These are phyloP conservation scores for Salix arbutifolia DNA, from an alignment of 345 rosid genomes.

Conservation along the genomic window DNA sequence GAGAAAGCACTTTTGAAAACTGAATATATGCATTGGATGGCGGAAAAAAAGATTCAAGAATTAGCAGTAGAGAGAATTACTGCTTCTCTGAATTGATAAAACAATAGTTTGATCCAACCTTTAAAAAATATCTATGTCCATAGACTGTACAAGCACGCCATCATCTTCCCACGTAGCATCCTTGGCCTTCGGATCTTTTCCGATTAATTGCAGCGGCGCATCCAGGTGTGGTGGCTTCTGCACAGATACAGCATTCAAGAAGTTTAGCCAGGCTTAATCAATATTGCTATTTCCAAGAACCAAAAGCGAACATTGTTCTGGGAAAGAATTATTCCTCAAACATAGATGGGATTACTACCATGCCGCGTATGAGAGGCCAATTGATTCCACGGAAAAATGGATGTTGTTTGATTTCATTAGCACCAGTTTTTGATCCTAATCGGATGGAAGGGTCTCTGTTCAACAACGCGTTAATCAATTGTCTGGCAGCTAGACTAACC, in stretches of 20 bases:
- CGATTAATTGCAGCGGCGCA: conserved; percentile 47
- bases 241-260: conserved; percentile 12
- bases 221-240: conserved; percentile 81
- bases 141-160: conserved; percentile 58
- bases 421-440: conserved; percentile 75
- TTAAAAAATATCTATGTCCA: conserved; percentile 66
- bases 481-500: conserved; percentile 84
- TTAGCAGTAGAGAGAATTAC: background rate
- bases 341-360: conserved; percentile 39
- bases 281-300: background rate
- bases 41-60: background rate
- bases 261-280: background rate
- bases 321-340: background rate
- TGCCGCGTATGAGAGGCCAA: conserved; percentile 92
- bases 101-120: background rate
- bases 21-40: background rate
- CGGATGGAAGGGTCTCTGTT: conserved; percentile 67
- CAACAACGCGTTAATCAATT: conserved; percentile 65
- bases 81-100: background rate
- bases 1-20: background rate
- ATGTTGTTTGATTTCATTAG: conserved; percentile 83
- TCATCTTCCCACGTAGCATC: conserved; percentile 79
- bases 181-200: conserved; percentile 55
- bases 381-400: conserved; percentile 81
- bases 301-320: background rate